Evolutionary conservation across 2,329 filamentous ascomycete species (phyloP), one percentile per base, ranked within the genome.

Genomic region (Paraconiothyrium sp.): DNA sequence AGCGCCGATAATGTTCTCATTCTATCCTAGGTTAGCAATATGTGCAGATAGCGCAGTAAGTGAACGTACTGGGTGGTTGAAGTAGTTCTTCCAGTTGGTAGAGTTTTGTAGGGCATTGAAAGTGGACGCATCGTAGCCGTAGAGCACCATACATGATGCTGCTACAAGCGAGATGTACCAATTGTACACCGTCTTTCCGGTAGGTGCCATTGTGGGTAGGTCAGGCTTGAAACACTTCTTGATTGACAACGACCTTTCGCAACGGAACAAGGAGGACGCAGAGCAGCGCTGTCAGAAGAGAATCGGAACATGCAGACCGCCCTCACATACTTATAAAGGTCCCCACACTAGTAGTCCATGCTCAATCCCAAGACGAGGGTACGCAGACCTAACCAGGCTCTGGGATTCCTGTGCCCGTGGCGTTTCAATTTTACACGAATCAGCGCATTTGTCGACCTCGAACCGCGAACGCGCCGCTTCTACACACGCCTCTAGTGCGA

Each of bases 141-240:
- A 92, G 48, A 92, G 83, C 24, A 91, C 88, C 90, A 92, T 92
- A 76, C 88, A 91, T 75, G 88, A 88, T 71, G 90, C 89, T 59
- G 89, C 89, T 66, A 91, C 87, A 54, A 90, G 81, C 62, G 88
- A 89, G 67, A 90, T 87, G 80, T 89, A 91, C 81, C 82, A 83
- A 71, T 85, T 84, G 75, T 84, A 84, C 54, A 78, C 71, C 66
- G 77, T 76, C 64, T 76, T 80, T 13, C 65, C 58, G 63, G 73
- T 66, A 57, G 77, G 73, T 37, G 49, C 49, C 67, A 82, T 77
- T 62, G 56, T 72, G 67, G 11, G 63, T 59, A 62, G 46, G 49
- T 58, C 20, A 35, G 54, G 48, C 60, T 51, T 41, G 60, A 11
- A 11, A 39, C 22, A 46, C 35, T 52, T 56, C 30, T 57, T 50